Percentiles rank a stretch among this genome's conserved stretches.
These are phyloP conservation scores for Mallotus japonicus DNA, from an alignment of 441 rosid species.

Conservation along the genomic window DNA sequence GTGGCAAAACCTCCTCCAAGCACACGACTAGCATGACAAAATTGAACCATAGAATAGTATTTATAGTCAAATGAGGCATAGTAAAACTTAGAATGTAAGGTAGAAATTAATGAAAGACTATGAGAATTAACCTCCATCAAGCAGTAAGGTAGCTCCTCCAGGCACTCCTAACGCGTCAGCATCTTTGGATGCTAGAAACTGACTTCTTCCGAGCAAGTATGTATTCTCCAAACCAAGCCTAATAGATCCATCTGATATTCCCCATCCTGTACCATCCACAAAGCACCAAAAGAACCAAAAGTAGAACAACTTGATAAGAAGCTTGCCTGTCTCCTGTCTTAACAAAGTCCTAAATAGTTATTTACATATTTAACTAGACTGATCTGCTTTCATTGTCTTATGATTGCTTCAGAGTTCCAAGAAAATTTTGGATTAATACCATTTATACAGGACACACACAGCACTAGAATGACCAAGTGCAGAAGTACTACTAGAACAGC, in stretches of 20 bases:
- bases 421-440: background rate
- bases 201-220: slow-evolving; percentile 77
- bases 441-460: background rate
- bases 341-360: background rate
- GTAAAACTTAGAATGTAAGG: background rate
- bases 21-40: background rate
- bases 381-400: background rate
- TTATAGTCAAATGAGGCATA: background rate
- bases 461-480: background rate
- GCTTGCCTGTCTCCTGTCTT: slow-evolving; percentile 1
- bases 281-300: background rate
- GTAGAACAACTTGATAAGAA: background rate
- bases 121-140: slow-evolving; percentile 71
- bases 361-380: slow-evolving; percentile 6
- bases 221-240: slow-evolving; percentile 71
- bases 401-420: background rate
- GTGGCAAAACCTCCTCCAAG: background rate
- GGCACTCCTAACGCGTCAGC: slow-evolving; percentile 55
- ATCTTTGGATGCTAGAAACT: slow-evolving; percentile 59
- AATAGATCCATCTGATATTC: slow-evolving; percentile 62
- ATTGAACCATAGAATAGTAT: background rate
- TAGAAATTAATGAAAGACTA: slow-evolving; percentile 4
- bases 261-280: slow-evolving; percentile 52
- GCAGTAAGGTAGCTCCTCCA: slow-evolving; percentile 66
- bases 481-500: background rate